Evolutionary conservation across 2,329 filamentous ascomycete genomes (phyloP), one percentile per base, ranked within the genome.

Genomic region (Xylaria sp.): DNA sequence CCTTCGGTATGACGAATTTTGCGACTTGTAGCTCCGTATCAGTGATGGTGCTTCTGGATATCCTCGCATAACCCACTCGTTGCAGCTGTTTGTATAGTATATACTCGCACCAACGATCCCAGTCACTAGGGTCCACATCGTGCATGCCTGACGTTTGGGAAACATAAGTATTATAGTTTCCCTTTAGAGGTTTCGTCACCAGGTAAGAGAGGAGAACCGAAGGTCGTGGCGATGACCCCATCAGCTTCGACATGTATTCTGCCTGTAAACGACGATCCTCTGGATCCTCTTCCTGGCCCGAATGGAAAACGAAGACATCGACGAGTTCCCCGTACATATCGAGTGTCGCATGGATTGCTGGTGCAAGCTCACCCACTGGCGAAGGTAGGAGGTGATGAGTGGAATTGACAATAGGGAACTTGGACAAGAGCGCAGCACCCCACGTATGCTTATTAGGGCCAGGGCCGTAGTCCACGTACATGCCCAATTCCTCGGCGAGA

Each of bases 371-470:
- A 68, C 96, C 96, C 1, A 97, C 94, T 0, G 96, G 96, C 14
- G 92, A 96, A 17, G 96, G 96, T 4, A 98, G 88, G 12, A 99
- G 88, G 76, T 99, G 96, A 79, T 99, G 96, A 24, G 94, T 98
- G 1, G 93, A 97, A 82, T 98, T 97, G 68, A 99, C 81, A 75
- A 99, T 99, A 3, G 96, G 96, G 84, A 98, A 99, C 78, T 98
- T 98, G 75, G 94, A 98, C 3, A 99, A 86, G 53, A 99, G 85
- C 24, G 94, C 96, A 9, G 91, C 89, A 60, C 96, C 96, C 96
- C 96, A 99, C 0, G 96, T 99, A 83, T 99, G 96, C 83, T 98
- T 99, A 86, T 99, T 97, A 6, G 96, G 96, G 1, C 96, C 96
- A 34, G 96, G 96, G 64, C 96, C 96, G 76, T 94, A 98, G 82